These are phyloP conservation scores for Hyphopichia buzzinii DNA, from an alignment of 1,139 yeast genomes.

Conservation along the genomic window DNA sequence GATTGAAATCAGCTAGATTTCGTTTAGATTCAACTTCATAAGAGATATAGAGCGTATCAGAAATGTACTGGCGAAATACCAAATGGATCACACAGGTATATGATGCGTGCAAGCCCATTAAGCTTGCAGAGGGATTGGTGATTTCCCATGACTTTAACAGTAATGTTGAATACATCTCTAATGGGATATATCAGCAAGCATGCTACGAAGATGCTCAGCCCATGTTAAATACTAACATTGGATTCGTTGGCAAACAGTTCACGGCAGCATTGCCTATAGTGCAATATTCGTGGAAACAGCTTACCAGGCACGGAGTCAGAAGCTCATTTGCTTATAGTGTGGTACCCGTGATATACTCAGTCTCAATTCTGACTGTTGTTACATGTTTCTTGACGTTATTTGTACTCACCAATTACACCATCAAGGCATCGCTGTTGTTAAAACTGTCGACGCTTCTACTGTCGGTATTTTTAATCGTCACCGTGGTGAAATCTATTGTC, in stretches of 20 bases:
- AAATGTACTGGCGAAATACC: slow-evolving; percentile 43
- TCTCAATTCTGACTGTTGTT: slow-evolving; percentile 64
- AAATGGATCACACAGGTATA: slow-evolving; percentile 25
- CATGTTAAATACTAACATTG: slow-evolving; percentile 41
- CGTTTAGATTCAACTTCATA: too few species aligned
- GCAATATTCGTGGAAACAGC: slow-evolving; percentile 39
- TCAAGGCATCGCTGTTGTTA: slow-evolving; percentile 51
- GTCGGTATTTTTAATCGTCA: slow-evolving; percentile 51
- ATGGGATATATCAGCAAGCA: slow-evolving; percentile 29
- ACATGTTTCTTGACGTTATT: slow-evolving; percentile 63
- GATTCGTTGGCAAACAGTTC: slow-evolving; percentile 26
- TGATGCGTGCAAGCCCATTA: slow-evolving; percentile 31
- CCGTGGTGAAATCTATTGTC: slow-evolving; percentile 48
- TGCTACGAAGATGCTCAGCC: slow-evolving; percentile 43
- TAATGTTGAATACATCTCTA: slow-evolving; percentile 20
- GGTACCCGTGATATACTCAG: slow-evolving; percentile 59
- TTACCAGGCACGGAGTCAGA: slow-evolving; percentile 22
- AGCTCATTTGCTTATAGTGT: slow-evolving; percentile 57
- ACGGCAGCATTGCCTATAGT: slow-evolving; percentile 39
- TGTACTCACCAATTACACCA: slow-evolving; percentile 58
- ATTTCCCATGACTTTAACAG: slow-evolving; percentile 24
- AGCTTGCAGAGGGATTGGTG: slow-evolving; percentile 34
- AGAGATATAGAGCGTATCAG: too few species aligned
- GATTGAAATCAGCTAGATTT: too few species aligned
- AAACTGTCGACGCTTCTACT: slow-evolving; percentile 48